These are phyloP conservation scores for Cynara cardunculus DNA, from an alignment of 129 eudicot species.

Conservation along the genomic window DNA sequence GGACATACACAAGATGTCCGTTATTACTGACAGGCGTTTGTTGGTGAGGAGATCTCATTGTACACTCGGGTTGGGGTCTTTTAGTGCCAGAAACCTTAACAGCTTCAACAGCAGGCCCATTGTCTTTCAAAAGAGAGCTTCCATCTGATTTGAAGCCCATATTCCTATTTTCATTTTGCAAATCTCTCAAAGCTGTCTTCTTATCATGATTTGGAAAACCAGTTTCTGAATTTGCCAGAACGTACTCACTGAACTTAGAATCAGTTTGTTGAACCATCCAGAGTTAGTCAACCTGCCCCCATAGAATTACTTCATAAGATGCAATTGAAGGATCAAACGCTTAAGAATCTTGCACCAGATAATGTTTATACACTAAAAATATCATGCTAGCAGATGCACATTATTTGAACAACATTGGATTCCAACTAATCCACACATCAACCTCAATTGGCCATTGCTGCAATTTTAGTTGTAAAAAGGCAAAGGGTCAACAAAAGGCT, in stretches of 20 bases:
- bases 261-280: constrained; percentile 71
- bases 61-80: constrained; percentile 38
- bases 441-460: not conserved
- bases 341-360: not conserved
- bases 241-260: constrained; percentile 40
- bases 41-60: constrained; percentile 19
- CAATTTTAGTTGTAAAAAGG: not conserved
- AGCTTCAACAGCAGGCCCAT: constrained; percentile 27
- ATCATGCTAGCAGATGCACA: constrained; percentile 10
- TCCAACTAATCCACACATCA: not conserved
- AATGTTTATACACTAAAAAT: not conserved
- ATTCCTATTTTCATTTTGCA: constrained; percentile 40
- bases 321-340: not conserved
- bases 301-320: constrained; percentile 5
- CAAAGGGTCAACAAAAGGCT: not conserved
- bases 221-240: constrained; percentile 41
- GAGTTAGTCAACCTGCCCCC: constrained; percentile 9
- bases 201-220: constrained; percentile 46
- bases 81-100: constrained; percentile 47
- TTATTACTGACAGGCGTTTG: constrained; percentile 35
- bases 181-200: constrained; percentile 38
- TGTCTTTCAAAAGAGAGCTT: constrained; percentile 30
- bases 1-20: constrained; percentile 80
- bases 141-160: constrained; percentile 40
- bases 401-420: not conserved